Evolutionary conservation across 1,284 basidiomycete genomes (phyloP).

Genomic region (Clitocybe nebularis): DNA sequence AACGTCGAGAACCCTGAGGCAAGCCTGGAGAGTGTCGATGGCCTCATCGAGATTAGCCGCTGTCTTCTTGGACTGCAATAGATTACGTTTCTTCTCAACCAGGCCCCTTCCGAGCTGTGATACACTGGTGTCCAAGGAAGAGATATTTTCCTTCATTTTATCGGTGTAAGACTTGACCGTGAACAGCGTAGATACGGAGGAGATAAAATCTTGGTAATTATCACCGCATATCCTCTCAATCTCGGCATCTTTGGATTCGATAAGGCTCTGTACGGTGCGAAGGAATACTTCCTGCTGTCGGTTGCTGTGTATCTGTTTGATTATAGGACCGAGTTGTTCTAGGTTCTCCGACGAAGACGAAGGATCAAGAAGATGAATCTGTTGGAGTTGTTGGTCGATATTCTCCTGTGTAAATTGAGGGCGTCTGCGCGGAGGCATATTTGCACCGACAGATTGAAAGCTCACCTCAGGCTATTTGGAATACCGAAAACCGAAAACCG

Average conservation of each 20-base stretch:
- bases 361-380: conserved; percentile 82
- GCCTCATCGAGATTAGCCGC: conserved; percentile 93
- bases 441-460: conserved; percentile 21
- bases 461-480: conserved; percentile 3
- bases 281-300: conserved; percentile 91
- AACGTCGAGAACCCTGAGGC: conserved; percentile 88
- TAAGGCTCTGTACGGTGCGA: conserved; percentile 80
- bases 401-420: conserved; percentile 74
- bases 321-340: conserved; percentile 88
- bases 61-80: conserved; percentile 89
- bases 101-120: conserved; percentile 78
- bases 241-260: conserved; percentile 91
- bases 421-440: conserved; percentile 71
- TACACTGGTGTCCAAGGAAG: conserved; percentile 66
- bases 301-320: conserved; percentile 89
- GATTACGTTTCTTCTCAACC: conserved; percentile 86
- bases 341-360: conserved; percentile 88
- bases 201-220: conserved; percentile 98
- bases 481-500: background rate
- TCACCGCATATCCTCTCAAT: conserved; percentile 94
- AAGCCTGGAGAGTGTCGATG: conserved; percentile 92
- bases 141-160: conserved; percentile 77
- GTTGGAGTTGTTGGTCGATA: conserved; percentile 81
- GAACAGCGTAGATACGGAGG: conserved; percentile 92
- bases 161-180: conserved; percentile 89